These are phyloP conservation scores for Skeletonema grethae DNA, from an alignment of 108 stramenopile genomes.

Conservation along the genomic window DNA sequence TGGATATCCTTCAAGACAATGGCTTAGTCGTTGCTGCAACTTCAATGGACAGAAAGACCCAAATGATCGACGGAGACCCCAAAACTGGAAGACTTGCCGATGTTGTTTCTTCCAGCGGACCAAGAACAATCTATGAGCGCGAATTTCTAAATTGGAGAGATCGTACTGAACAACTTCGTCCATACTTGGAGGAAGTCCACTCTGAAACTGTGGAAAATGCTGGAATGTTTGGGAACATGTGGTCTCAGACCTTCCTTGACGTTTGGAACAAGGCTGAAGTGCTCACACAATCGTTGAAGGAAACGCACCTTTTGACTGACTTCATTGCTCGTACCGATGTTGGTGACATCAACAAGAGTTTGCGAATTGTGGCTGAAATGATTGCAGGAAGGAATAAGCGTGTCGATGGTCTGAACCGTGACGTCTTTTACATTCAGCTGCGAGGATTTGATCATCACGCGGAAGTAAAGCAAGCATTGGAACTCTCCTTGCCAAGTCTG, in stretches of 20 bases:
- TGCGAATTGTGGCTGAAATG: conserved; percentile 45
- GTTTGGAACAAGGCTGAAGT: conserved; percentile 25
- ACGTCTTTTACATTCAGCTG: conserved; percentile 61
- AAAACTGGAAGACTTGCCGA: conserved; percentile 31
- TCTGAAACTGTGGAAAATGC: conserved; percentile 22
- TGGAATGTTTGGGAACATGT: conserved; percentile 45
- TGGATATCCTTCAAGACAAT: conserved; percentile 36
- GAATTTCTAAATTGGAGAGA: conserved; percentile 15
- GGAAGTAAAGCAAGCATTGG: conserved; percentile 33
- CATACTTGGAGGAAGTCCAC: conserved; percentile 29
- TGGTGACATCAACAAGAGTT: conserved; percentile 24
- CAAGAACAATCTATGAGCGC: conserved; percentile 12
- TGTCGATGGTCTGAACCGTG: conserved; percentile 51
- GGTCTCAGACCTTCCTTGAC: conserved; percentile 49
- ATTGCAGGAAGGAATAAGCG: conserved; percentile 40
- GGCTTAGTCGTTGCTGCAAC: conserved; percentile 34
- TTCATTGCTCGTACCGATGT: conserved; percentile 6
- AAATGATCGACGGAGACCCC: conserved; percentile 44
- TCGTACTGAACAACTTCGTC: conserved; percentile 10
- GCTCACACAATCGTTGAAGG: conserved; percentile 3
- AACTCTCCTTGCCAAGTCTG: conserved; percentile 17
- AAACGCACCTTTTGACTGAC: conserved; percentile 7
- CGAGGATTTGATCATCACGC: conserved; percentile 71
- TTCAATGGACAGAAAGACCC: conserved; percentile 28
- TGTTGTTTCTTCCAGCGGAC: conserved; percentile 29